These are phyloP conservation scores for Penicillium verrucosum DNA, from an alignment of 2,329 filamentous ascomycete species.

Conservation along the genomic window DNA sequence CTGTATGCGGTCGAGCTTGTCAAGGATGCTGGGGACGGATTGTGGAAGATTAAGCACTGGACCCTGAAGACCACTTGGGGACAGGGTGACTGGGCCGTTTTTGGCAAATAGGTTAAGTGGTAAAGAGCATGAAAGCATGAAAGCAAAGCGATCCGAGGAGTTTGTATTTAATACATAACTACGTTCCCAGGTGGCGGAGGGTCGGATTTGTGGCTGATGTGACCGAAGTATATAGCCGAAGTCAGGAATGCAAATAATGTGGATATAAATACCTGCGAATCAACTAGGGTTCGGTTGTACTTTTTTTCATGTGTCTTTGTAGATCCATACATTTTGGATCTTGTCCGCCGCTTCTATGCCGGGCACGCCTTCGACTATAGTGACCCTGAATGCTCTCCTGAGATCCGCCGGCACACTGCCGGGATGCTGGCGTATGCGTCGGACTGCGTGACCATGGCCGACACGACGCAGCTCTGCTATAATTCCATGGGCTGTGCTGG, in stretches of 20 bases:
- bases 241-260: background rate
- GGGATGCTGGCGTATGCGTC: too few species aligned
- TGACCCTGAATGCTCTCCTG: too few species aligned
- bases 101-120: background rate
- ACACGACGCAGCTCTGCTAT: too few species aligned
- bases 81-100: conserved; percentile 14
- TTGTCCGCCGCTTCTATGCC: background rate
- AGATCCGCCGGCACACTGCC: too few species aligned
- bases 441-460: too few species aligned
- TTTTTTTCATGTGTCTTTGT: background rate
- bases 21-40: conserved; percentile 25
- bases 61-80: conserved; percentile 32
- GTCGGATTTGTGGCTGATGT: background rate
- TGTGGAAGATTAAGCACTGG: conserved; percentile 38
- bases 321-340: background rate
- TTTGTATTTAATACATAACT: background rate
- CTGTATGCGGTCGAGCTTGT: conserved; percentile 32
- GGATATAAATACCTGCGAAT: background rate
- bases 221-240: background rate
- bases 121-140: background rate
- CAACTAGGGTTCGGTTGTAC: background rate
- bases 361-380: background rate
- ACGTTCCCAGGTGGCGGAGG: background rate
- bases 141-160: background rate
- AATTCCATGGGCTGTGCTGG: too few species aligned